Evolutionary conservation across 768 basidiomycete species (phyloP).

Genomic region (Mycena metata): DNA sequence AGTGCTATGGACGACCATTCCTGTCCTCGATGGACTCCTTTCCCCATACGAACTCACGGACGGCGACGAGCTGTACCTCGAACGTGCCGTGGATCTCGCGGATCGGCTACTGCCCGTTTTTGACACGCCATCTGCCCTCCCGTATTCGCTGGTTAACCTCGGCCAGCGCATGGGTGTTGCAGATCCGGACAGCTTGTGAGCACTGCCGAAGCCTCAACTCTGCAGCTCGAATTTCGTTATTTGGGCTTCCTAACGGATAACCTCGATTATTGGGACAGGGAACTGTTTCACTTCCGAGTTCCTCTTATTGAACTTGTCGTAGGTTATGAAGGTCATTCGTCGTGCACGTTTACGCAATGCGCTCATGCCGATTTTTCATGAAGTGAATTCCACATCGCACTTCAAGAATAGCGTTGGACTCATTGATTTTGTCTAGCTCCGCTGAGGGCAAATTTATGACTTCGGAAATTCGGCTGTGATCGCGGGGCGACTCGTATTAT

Average conservation of each 20-base stretch:
- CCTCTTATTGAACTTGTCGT: too few species aligned
- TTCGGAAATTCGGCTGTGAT: constrained; percentile 92
- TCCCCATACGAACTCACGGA: constrained; percentile 79
- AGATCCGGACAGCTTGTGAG: constrained; percentile 74
- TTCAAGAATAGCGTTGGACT: not conserved
- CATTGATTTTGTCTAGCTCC: constrained; percentile 40
- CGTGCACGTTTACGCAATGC: constrained; percentile 73
- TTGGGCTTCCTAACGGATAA: constrained; percentile 83
- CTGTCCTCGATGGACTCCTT: constrained; percentile 90
- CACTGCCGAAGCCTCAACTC: constrained; percentile 87
- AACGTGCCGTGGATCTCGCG: constrained; percentile 84
- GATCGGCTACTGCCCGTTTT: constrained; percentile 87
- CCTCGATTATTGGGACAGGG: constrained; percentile 84
- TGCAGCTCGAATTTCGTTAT: constrained; percentile 93
- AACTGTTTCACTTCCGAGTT: too few species aligned
- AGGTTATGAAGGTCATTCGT: constrained; percentile 80
- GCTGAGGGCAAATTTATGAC: constrained; percentile 60
- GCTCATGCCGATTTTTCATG: constrained; percentile 87
- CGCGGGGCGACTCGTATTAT: constrained; percentile 94
- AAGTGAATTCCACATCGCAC: constrained; percentile 57
- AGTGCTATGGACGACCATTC: constrained; percentile 82
- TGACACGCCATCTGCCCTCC: constrained; percentile 85
- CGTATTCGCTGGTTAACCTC: constrained; percentile 83
- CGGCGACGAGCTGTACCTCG: constrained; percentile 76
- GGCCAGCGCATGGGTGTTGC: constrained; percentile 68